Evolutionary conservation across 805 yeast genomes (phyloP).

Genomic region (Saccharomycodes ludwigii): DNA sequence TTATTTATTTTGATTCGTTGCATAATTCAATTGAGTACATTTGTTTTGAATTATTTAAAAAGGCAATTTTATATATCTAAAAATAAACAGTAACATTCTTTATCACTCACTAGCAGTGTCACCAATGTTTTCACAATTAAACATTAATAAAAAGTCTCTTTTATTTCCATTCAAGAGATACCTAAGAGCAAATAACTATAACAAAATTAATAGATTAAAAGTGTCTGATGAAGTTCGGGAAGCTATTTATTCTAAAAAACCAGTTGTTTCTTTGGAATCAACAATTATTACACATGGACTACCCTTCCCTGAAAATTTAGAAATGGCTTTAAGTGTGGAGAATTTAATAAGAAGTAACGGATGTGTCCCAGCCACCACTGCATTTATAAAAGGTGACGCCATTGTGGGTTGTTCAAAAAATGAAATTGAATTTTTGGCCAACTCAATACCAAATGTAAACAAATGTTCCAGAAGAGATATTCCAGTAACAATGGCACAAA

Average conservation of each 20-base stretch:
- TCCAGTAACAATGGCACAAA: slow-evolving; percentile 52
- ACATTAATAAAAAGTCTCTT: too few relatives aligned
- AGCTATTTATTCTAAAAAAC: slow-evolving; percentile 44
- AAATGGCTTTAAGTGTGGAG: slow-evolving; percentile 65
- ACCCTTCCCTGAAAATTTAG: slow-evolving; percentile 65
- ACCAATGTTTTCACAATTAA: too few relatives aligned
- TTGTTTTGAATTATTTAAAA: too few relatives aligned
- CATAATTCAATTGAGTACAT: too few relatives aligned
- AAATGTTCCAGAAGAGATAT: slow-evolving; percentile 78
- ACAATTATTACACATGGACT: slow-evolving; percentile 86
- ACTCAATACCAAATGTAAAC: slow-evolving; percentile 21
- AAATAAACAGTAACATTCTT: too few relatives aligned
- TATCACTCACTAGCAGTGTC: too few relatives aligned
- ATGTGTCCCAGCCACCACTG: slow-evolving; percentile 77
- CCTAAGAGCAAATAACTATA: background rate
- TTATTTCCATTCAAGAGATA: too few relatives aligned
- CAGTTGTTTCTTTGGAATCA: slow-evolving; percentile 75
- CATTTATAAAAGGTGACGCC: slow-evolving; percentile 61
- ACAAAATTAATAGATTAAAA: slow-evolving; percentile 6
- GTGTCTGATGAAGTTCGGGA: slow-evolving; percentile 40
- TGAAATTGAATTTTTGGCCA: slow-evolving; percentile 42
- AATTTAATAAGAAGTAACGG: slow-evolving; percentile 43
- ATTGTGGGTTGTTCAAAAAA: slow-evolving; percentile 44
- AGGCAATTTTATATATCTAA: too few relatives aligned
- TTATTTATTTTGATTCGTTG: too few relatives aligned